Percentiles rank a stretch among this genome's conserved stretches.
Evolutionary conservation across 345 rosid genomes (phyloP).

Genomic region (Pelargonium nanum): DNA sequence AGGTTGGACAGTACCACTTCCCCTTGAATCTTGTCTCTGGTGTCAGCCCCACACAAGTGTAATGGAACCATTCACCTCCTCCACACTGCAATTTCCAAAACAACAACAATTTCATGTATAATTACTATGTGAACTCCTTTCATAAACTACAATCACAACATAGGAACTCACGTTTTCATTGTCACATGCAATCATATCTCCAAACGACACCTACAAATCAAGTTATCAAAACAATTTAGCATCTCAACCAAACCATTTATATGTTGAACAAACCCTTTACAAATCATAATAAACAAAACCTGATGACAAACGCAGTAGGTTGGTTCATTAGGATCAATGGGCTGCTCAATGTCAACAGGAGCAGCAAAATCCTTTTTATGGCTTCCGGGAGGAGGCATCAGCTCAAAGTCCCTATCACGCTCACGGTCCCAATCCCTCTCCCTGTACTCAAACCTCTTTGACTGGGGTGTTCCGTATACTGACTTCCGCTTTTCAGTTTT

Average conservation of each 20-base stretch:
- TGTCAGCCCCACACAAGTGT: constrained; percentile 89
- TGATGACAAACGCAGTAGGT: constrained; percentile 97
- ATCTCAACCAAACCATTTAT: too few species aligned
- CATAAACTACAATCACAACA: too few species aligned
- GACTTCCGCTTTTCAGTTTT: constrained; percentile 70
- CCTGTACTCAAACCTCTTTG: constrained; percentile 68
- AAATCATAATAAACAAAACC: constrained; percentile 42
- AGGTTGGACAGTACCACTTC: constrained; percentile 98
- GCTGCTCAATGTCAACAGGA: constrained; percentile 64
- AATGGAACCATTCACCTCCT: constrained; percentile 99
- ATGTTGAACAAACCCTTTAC: too few species aligned
- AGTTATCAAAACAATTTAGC: background rate
- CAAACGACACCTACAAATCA: constrained; percentile 69
- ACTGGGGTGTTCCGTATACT: constrained; percentile 56
- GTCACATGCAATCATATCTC: constrained; percentile 99
- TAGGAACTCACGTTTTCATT: constrained; percentile 71
- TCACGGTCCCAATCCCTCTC: constrained; percentile 87
- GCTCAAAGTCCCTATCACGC: constrained; percentile 89
- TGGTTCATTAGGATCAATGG: constrained; percentile 97
- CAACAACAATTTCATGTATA: too few species aligned
- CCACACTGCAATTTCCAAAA: constrained; percentile 59
- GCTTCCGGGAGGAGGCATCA: constrained; percentile 98
- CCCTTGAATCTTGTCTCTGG: constrained; percentile 98
- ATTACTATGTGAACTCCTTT: too few species aligned
- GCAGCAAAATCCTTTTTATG: constrained; percentile 54